A percentile compares a stretch with the other conserved stretches of the same genome.
Conservation (phyloP, 2,329 filamentous ascomycete genomes). For the Periglandula ipomoeae region DNA sequence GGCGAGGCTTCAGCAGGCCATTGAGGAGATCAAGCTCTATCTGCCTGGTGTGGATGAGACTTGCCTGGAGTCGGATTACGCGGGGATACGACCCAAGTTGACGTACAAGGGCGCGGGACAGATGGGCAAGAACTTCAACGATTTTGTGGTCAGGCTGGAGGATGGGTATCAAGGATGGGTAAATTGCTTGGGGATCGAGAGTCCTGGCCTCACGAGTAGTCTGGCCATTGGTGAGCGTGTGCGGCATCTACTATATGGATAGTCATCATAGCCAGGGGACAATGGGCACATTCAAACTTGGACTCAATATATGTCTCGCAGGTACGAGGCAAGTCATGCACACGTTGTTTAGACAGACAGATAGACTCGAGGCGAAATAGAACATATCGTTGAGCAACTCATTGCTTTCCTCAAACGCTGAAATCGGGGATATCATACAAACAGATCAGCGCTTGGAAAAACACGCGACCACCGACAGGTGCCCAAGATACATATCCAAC, state of each 20-base stretch:
- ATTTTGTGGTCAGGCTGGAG: slow-evolving; percentile 75
- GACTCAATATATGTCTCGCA: too few species aligned
- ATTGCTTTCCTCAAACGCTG: neutral
- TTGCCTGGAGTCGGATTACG: slow-evolving; percentile 72
- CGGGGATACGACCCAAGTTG: slow-evolving; percentile 85
- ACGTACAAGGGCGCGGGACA: slow-evolving; percentile 49
- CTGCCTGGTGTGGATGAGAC: slow-evolving; percentile 62
- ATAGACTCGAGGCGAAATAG: neutral
- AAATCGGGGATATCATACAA: neutral
- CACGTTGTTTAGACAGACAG: neutral
- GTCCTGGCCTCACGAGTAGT: slow-evolving; percentile 78
- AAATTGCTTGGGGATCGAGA: slow-evolving; percentile 88
- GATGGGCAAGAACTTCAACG: slow-evolving; percentile 61
- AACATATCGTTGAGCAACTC: neutral
- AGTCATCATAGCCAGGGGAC: neutral
- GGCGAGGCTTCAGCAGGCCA: slow-evolving; percentile 53
- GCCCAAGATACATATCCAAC: neutral
- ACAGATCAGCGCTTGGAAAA: neutral
- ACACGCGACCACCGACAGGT: neutral
- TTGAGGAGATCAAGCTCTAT: slow-evolving; percentile 69
- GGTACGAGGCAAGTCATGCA: neutral
- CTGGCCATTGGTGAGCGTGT: slow-evolving; percentile 81
- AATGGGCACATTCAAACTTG: too few species aligned
- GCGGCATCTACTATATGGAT: slow-evolving; percentile 36
- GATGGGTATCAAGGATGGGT: slow-evolving; percentile 74